Evolutionary conservation across 2,329 filamentous ascomycete genomes (phyloP).

Genomic region (Coniochaeta sp.): DNA sequence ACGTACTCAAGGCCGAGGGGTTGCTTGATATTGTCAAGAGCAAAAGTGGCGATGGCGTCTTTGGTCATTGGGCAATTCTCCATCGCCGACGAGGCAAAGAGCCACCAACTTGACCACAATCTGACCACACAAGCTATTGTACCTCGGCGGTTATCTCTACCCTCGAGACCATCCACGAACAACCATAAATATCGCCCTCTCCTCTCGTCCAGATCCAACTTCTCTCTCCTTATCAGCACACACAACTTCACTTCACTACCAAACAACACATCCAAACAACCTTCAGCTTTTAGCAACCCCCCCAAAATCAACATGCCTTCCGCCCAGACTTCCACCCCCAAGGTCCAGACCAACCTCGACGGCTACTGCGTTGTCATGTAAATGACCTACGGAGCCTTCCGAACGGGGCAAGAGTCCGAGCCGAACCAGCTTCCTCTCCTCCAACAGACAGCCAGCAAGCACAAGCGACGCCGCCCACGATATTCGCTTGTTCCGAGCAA

Average conservation of each 20-base stretch:
- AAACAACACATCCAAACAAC: slow-evolving; percentile 10
- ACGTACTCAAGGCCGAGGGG: background rate
- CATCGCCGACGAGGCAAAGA: background rate
- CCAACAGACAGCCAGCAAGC: background rate
- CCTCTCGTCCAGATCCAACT: background rate
- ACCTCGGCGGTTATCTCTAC: background rate
- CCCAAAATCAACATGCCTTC: slow-evolving; percentile 23
- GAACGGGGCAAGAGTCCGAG: slow-evolving; percentile 1
- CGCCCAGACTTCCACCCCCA: slow-evolving; percentile 17
- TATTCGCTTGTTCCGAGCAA: background rate
- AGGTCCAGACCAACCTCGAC: slow-evolving; percentile 14
- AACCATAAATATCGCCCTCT: slow-evolving; percentile 14
- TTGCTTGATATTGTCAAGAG: background rate
- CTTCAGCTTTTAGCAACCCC: slow-evolving; percentile 5
- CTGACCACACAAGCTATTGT: background rate
- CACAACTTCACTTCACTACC: slow-evolving; percentile 9
- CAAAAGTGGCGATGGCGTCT: background rate
- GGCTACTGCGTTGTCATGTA: slow-evolving; percentile 27
- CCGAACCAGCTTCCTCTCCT: background rate
- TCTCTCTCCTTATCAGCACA: slow-evolving; percentile 15
- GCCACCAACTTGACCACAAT: background rate
- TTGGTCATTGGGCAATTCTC: background rate
- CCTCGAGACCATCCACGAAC: slow-evolving; percentile 2
- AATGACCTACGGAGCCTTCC: slow-evolving; percentile 14
- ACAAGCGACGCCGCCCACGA: background rate